Conservation (phyloP, 768 basidiomycete species). For the Xanthoconium stramineum region DNA sequence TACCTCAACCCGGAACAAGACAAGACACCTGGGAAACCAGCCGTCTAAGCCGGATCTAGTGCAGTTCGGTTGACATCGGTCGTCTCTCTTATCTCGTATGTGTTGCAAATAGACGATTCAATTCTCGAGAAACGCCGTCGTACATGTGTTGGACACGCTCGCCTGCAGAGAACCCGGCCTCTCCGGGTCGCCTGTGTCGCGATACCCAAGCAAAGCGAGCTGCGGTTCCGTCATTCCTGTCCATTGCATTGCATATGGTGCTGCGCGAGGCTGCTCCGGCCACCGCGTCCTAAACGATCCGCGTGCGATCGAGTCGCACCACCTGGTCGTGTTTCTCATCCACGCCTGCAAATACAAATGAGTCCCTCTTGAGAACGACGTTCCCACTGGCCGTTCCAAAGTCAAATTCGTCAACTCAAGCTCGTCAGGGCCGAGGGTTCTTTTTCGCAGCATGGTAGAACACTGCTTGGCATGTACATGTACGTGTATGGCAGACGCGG, state of each 20-base stretch:
- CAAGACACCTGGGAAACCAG: slow-evolving; percentile 19
- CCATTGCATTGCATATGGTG: background rate
- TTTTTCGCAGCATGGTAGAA: no score
- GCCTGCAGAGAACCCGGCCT: background rate
- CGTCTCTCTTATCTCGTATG: background rate
- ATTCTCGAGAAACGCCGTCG: background rate
- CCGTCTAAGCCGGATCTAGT: slow-evolving; percentile 6
- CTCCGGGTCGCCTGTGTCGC: background rate
- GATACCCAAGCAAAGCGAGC: background rate
- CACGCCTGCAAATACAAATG: background rate
- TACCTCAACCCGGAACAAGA: slow-evolving; percentile 24
- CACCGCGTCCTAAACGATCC: background rate
- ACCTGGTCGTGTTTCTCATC: slow-evolving; percentile 2
- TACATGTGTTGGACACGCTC: background rate
- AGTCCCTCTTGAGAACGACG: background rate
- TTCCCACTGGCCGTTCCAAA: background rate
- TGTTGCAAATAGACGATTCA: slow-evolving; percentile 19
- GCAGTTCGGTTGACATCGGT: background rate
- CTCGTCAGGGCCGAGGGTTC: no score
- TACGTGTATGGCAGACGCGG: background rate
- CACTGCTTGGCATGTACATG: background rate
- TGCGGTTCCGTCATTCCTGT: background rate
- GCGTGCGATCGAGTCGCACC: background rate
- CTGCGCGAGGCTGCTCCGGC: background rate
- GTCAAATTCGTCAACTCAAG: no score